Conservation (phyloP, 768 basidiomycete species). For the Serendipita sp. region DNA sequence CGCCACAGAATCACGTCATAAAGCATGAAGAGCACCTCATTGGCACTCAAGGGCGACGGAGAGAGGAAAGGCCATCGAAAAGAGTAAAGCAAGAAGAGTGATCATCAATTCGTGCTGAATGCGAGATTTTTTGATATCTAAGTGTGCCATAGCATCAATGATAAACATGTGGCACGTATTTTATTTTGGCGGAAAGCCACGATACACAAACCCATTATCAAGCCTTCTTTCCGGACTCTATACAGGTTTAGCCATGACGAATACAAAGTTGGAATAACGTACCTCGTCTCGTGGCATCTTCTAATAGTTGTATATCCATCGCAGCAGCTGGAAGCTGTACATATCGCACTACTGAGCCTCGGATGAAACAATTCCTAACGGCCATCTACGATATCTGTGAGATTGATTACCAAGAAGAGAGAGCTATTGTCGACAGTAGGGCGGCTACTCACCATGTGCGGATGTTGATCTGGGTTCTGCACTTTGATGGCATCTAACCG, state of each 20-base stretch:
- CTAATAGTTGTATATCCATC: slow-evolving; percentile 87
- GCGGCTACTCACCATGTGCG: slow-evolving; percentile 67
- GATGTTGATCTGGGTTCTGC: slow-evolving; percentile 80
- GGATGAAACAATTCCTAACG: slow-evolving; percentile 97
- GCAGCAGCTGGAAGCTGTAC: slow-evolving; percentile 85
- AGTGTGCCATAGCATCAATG: no score
- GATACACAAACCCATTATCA: neutral
- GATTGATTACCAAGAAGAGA: neutral
- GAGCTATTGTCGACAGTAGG: neutral
- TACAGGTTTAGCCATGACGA: neutral
- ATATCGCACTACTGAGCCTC: slow-evolving; percentile 95
- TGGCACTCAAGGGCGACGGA: no score
- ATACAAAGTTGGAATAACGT: neutral
- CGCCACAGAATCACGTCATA: no score
- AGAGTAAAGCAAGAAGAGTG: no score
- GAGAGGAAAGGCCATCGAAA: no score
- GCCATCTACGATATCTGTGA: slow-evolving; percentile 54
- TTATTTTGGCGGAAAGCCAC: no score
- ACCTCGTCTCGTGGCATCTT: slow-evolving; percentile 97
- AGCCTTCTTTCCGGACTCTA: neutral
- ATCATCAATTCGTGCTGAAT: no score
- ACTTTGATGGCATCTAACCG: slow-evolving; percentile 88
- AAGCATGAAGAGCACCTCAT: no score
- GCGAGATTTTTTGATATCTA: no score
- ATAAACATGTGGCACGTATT: no score